Conservation (phyloP, 306 rosid genomes). For the Prinsepia uniflora region DNA sequence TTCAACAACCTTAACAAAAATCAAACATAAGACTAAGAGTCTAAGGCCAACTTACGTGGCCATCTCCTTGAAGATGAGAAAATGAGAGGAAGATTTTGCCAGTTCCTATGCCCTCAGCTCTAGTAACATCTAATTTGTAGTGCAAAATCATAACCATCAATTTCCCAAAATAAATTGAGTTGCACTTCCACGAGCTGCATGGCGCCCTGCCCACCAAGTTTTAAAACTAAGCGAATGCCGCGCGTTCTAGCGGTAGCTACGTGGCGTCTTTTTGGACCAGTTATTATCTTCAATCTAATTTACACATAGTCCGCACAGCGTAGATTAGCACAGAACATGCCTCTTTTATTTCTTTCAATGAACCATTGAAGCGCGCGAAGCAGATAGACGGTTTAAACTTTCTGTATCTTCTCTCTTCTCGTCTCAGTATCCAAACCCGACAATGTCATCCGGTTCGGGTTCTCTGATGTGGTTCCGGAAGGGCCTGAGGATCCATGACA, state of each 20-base stretch:
- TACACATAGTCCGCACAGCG: conserved; percentile 21
- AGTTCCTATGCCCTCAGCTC: too few relatives aligned
- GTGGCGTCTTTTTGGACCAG: conserved; percentile 39
- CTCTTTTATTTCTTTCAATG: neutral
- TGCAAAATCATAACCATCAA: too few relatives aligned
- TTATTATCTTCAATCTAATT: neutral
- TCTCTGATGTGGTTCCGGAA: conserved; percentile 84
- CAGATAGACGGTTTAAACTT: neutral
- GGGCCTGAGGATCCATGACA: conserved; percentile 87
- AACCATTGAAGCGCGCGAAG: conserved; percentile 46
- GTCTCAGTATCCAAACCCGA: neutral
- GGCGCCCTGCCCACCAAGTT: neutral
- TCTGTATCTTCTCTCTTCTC: neutral
- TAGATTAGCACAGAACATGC: neutral
- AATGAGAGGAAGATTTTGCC: too few relatives aligned
- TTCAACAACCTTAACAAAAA: too few relatives aligned
- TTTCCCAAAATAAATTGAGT: too few relatives aligned
- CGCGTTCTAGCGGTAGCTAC: conserved; percentile 16
- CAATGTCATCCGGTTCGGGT: conserved; percentile 50
- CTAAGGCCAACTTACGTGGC: too few relatives aligned
- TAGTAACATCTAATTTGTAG: too few relatives aligned
- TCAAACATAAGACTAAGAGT: too few relatives aligned
- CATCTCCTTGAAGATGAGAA: too few relatives aligned
- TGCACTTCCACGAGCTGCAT: neutral
- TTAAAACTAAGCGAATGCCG: neutral